Base-by-base conservation (phyloP, 2,329 filamentous ascomycete species). In the Albophoma yamanashiensis region DNA sequence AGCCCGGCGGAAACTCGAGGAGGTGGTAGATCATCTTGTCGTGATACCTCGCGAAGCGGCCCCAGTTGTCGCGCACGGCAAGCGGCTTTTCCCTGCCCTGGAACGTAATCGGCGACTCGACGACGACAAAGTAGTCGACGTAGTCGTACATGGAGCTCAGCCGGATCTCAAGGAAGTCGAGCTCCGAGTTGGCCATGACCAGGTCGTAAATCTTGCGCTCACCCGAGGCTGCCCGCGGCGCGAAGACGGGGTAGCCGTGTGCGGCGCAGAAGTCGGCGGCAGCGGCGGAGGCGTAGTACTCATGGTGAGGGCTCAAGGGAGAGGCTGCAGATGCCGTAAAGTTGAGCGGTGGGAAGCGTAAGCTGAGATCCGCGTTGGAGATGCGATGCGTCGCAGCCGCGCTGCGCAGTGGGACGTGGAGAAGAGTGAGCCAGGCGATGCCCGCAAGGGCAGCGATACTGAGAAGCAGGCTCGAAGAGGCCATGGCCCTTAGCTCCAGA, bases 161-260 rank as follows among this genome's bases (percentile, higher is more conserved):
- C 15, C 84, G 82, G 55, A 89, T 82, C 69, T 88, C 85, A 55
- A 88, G 76, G 78, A 83, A 85, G 71, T 88, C 85, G 17, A 88
- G 75, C 71, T 88, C 85, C 4, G 77, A 80, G 64, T 84, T 86
- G 65, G 87, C 71, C 76, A 87, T 80, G 66, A 86, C 76, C 1
- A 88, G 74, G 67, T 88, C 85, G 62, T 72, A 74, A 25, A 74
- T 63, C 60, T 71, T 73, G 65, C 70, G 71, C 57, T 58, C 56
- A 27, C 56, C 56, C 20, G 68, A 65, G 43, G 66, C 65, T 8
- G 64, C 61, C 4, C 52, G 57, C 3, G 71, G 68, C 25, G 61
- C 58, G 50, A 72, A 73, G 60, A 69, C 64, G 4, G 64, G 59
- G 60, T 72, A 74, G 39, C 70, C 71, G 42, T 74, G 72, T 17